Evolutionary conservation across 2,329 filamentous ascomycete genomes (phyloP), one percentile per base, ranked within the genome.

Genomic region (Diplodia corticola): DNA sequence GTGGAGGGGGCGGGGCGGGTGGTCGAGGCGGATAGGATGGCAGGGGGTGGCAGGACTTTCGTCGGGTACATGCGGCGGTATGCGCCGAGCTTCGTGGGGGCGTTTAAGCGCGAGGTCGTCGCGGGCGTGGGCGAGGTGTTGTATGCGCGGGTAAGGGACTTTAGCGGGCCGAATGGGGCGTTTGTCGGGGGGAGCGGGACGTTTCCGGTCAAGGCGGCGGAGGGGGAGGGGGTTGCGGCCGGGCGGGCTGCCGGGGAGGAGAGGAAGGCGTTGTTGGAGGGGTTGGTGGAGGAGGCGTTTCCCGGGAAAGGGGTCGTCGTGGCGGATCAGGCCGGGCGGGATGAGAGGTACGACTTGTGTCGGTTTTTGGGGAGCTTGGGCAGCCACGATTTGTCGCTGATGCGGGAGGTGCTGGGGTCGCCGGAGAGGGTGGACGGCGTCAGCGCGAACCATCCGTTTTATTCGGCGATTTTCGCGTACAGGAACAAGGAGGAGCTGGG

Each of bases 11-110:
- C 82, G 0, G 74, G 82, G 28, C 72, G 75, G 0, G 82, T 89
- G 24, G 75, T 83, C 33, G 80, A 77, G 0, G 85, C 85, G 0
- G 83, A 87, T 71, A 73, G 75, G 20, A 70, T 80, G 0, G 73
- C 75, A 2, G 70, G 73, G 12, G 81, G 79, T 0, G 77, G 76
- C 4, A 33, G 80, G 33, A 80, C 88, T 1, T 85, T 89, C 70
- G 84, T 89, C 0, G 86, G 86, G 1, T 87, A 85, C 65, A 87
- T 87, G 80, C 78, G 87, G 22, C 80, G 87, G n/a, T 88, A 88
- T 70, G 86, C 87, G 0, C 75, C 83, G 0, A 80, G 81, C 0
- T 88, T 88, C 68, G 74, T 79, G 0, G 79, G 84, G 26, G 81
- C 84, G 0, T 80, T 88, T 48, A 77, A 81, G 67, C 73, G 77